Conservation (phyloP, 1,139 yeast species). For the Saccharomyces hybrid region DNA sequence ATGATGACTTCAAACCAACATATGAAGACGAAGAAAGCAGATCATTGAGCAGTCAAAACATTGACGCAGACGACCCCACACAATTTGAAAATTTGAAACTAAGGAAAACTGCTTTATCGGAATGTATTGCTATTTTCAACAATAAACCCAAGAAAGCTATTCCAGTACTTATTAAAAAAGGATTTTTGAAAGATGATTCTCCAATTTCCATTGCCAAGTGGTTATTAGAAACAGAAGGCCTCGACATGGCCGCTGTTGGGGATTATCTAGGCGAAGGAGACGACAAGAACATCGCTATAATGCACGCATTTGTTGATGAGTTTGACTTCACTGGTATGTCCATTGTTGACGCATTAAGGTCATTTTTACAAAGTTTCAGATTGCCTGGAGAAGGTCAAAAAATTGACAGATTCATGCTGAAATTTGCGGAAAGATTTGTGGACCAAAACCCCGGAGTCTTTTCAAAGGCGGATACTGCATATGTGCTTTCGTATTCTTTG, state of each 20-base stretch:
- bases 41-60: constrained; percentile 11
- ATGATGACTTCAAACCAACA: constrained; percentile 28
- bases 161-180: constrained; percentile 48
- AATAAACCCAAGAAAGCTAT: constrained; percentile 81
- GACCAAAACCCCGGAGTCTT: constrained; percentile 81
- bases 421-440: constrained; percentile 88
- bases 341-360: constrained; percentile 82
- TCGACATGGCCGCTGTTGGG: constrained; percentile 81
- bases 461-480: constrained; percentile 91
- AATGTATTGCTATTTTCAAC: constrained; percentile 74
- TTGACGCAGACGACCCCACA: constrained; percentile 62
- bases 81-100: constrained; percentile 83
- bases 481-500: constrained; percentile 85
- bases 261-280: constrained; percentile 91
- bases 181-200: constrained; percentile 52
- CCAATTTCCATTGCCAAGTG: constrained; percentile 71
- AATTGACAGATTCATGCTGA: constrained; percentile 92
- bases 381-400: constrained; percentile 98
- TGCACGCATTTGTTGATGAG: constrained; percentile 90
- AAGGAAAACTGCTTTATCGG: constrained; percentile 72
- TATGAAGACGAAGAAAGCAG: constrained; percentile 12
- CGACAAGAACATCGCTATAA: constrained; percentile 64
- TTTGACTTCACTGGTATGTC: constrained; percentile 66
- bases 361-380: constrained; percentile 78
- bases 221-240: constrained; percentile 65